Percentiles rank a stretch among this genome's conserved stretches.
Conservation (phyloP, 1,284 basidiomycete genomes). For the Puccinia triticina region DNA sequence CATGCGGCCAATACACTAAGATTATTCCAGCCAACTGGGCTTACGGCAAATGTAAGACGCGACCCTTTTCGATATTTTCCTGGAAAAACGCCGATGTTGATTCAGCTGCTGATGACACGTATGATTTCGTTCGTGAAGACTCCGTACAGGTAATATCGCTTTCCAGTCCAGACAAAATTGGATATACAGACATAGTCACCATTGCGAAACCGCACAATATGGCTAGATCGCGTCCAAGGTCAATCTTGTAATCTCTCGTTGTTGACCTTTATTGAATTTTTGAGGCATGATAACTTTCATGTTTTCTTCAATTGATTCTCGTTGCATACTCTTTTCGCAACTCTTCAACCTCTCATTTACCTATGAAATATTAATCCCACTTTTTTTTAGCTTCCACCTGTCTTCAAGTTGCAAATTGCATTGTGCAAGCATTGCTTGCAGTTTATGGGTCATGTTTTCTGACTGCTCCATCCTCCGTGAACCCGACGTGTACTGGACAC, state of each 20-base stretch:
- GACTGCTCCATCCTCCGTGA: too few species aligned
- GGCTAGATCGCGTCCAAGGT: neutral
- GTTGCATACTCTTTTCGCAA: too few species aligned
- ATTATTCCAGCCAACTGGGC: constrained; percentile 4
- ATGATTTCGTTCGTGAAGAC: constrained; percentile 12
- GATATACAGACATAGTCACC: constrained; percentile 38
- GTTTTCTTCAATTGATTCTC: too few species aligned
- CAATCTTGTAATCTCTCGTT: neutral
- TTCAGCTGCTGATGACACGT: neutral
- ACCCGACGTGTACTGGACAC: too few species aligned
- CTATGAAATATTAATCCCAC: too few species aligned
- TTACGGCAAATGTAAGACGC: constrained; percentile 38
- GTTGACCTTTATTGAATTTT: too few species aligned
- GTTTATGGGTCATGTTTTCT: too few species aligned
- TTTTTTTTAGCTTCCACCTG: too few species aligned
- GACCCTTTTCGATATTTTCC: neutral
- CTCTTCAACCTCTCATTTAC: too few species aligned
- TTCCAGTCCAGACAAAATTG: constrained; percentile 14
- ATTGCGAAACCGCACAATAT: neutral
- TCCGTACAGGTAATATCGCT: constrained; percentile 34
- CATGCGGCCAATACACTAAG: constrained; percentile 33
- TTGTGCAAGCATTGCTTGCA: too few species aligned
- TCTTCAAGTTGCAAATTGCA: too few species aligned
- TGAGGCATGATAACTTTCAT: too few species aligned
- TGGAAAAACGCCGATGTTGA: neutral